These are phyloP conservation scores for Actinomucor elegans DNA, from an alignment of 371 early-diverging fungal species.

Conservation along the genomic window DNA sequence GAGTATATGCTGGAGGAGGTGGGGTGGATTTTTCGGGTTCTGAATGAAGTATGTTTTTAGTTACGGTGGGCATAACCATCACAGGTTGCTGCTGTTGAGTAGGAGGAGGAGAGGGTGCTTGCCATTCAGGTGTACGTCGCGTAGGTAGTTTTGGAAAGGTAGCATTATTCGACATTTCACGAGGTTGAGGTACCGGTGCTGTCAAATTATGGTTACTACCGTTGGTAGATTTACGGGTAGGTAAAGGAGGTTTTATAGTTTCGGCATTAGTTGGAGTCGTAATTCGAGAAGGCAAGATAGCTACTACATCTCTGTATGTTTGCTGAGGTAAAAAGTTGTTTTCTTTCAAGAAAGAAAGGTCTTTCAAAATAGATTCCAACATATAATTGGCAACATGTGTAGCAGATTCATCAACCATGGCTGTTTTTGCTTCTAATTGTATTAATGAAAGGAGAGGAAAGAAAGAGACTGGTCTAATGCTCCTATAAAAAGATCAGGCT, in stretches of 20 bases:
- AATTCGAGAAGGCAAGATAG: conserved; percentile 31
- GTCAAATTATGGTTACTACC: not conserved
- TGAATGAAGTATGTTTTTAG: not conserved
- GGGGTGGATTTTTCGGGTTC: conserved; percentile 15
- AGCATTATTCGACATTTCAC: conserved; percentile 6
- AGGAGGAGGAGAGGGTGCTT: conserved; percentile 4
- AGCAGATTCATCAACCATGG: conserved; percentile 21
- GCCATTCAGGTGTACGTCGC: conserved; percentile 29
- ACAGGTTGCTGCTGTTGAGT: conserved; percentile 3
- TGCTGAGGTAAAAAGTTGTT: conserved; percentile 33
- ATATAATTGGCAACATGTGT: conserved; percentile 38
- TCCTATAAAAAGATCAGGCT: too few relatives aligned
- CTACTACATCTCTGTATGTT: conserved; percentile 36
- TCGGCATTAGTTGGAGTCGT: not conserved
- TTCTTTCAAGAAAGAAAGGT: conserved; percentile 42
- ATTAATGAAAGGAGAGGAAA: not conserved
- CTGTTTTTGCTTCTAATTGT: too few relatives aligned
- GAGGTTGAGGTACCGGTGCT: conserved; percentile 16
- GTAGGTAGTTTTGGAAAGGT: conserved; percentile 37
- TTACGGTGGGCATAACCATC: not conserved
- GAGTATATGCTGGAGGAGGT: conserved; percentile 34
- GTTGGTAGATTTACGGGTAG: conserved; percentile 37
- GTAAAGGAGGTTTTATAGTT: conserved; percentile 33
- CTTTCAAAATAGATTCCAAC: conserved; percentile 42
- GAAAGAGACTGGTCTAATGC: not conserved